These are phyloP conservation scores for Baudoinia panamericana DNA, from an alignment of 495 filamentous ascomycete genomes.

Conservation along the genomic window DNA sequence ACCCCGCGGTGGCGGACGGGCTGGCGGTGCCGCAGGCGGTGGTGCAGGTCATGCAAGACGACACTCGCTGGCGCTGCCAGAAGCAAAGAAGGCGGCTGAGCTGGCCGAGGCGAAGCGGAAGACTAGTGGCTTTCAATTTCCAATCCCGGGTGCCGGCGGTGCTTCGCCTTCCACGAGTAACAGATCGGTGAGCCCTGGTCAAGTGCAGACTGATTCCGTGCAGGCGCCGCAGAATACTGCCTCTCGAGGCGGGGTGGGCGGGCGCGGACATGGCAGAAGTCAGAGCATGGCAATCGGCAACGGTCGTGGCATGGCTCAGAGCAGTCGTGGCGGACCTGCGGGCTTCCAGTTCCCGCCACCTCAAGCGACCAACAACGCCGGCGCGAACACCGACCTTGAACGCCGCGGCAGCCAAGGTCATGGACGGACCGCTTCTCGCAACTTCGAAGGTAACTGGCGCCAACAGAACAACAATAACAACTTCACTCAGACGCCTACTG, in stretches of 20 bases:
- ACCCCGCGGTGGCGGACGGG: constrained; percentile 67
- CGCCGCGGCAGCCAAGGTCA: constrained; percentile 65
- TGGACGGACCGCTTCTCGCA: constrained; percentile 67
- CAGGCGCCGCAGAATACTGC: constrained; percentile 25
- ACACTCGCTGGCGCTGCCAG: constrained; percentile 86
- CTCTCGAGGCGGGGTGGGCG: constrained; percentile 38
- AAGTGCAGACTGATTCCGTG: constrained; percentile 1
- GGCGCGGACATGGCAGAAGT: constrained; percentile 47
- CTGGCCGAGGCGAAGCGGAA: constrained; percentile 92
- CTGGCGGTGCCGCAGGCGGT: constrained; percentile 48
- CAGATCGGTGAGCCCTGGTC: constrained; percentile 34
- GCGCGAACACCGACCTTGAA: constrained; percentile 47
- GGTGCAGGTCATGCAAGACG: constrained; percentile 90
- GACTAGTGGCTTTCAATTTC: constrained; percentile 89
- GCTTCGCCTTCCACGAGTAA: constrained; percentile 33
- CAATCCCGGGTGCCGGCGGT: constrained; percentile 53
- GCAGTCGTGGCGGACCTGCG: constrained; percentile 43
- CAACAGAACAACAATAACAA: constrained; percentile 67
- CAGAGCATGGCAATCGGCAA: constrained; percentile 57
- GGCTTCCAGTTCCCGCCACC: constrained; percentile 57
- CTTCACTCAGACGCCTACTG: constrained; percentile 38
- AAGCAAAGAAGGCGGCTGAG: constrained; percentile 96
- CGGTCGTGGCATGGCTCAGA: constrained; percentile 38
- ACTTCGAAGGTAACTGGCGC: constrained; percentile 97
- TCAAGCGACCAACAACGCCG: constrained; percentile 40